Evolutionary conservation across 371 early-diverging fungal species (phyloP).

Genomic region (Mucor ambiguus): DNA sequence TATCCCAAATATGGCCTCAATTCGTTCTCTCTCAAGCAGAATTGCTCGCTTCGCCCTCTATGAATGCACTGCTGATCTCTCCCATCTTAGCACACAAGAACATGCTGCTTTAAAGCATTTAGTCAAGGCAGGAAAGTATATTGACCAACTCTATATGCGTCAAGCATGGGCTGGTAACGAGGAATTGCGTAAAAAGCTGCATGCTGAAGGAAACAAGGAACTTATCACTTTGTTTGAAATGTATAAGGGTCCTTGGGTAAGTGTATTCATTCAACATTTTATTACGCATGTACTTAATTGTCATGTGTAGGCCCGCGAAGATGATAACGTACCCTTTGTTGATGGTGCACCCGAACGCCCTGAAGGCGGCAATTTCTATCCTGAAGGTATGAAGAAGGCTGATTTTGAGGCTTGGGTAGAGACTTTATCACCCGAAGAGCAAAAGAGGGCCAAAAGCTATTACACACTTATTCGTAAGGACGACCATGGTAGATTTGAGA

Average conservation of each 20-base stretch:
- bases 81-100: slow-evolving; percentile 62
- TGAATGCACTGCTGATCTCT: slow-evolving; percentile 63
- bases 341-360: slow-evolving; percentile 64
- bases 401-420: slow-evolving; percentile 69
- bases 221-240: slow-evolving; percentile 61
- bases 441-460: slow-evolving; percentile 66
- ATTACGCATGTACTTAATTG: not conserved
- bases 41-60: slow-evolving; percentile 55
- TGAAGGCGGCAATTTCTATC: slow-evolving; percentile 73
- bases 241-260: slow-evolving; percentile 79
- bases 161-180: slow-evolving; percentile 78
- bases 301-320: slow-evolving; percentile 26
- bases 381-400: slow-evolving; percentile 72
- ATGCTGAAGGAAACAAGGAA: slow-evolving; percentile 39
- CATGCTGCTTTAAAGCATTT: slow-evolving; percentile 67
- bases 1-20: slow-evolving; percentile 24
- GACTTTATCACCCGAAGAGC: slow-evolving; percentile 50
- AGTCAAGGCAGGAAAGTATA: slow-evolving; percentile 62
- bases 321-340: slow-evolving; percentile 63
- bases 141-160: slow-evolving; percentile 68
- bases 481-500: slow-evolving; percentile 34
- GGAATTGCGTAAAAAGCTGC: slow-evolving; percentile 55
- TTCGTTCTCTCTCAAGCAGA: slow-evolving; percentile 38
- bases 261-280: not conserved
- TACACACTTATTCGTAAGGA: slow-evolving; percentile 65